Conservation (phyloP, 345 rosid genomes). For the Salix udensis region DNA sequence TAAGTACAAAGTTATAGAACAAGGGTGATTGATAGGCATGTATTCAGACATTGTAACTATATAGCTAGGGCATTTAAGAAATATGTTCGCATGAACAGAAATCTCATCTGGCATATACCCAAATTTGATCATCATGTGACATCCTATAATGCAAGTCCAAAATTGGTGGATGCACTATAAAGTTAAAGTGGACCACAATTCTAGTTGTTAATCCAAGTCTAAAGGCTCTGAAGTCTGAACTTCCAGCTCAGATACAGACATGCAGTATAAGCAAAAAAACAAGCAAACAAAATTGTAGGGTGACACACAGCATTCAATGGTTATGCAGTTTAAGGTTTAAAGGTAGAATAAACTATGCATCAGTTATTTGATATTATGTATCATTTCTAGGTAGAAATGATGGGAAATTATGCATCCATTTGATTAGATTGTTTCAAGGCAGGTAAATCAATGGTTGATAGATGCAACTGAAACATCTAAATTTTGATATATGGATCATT, state of each 20-base stretch:
- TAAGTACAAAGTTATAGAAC: neutral
- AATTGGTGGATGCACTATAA: neutral
- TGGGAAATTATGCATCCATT: neutral
- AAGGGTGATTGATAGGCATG: neutral
- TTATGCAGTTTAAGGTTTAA: neutral
- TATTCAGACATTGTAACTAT: neutral
- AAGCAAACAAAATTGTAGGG: neutral
- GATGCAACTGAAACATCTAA: neutral
- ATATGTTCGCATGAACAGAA: neutral
- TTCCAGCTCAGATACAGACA: neutral
- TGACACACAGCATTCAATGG: neutral
- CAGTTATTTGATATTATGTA: neutral
- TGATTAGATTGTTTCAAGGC: neutral
- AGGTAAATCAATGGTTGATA: neutral
- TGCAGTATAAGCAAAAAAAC: neutral
- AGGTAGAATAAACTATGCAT: neutral
- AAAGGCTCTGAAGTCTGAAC: neutral
- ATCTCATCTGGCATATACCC: neutral
- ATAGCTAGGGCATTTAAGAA: neutral
- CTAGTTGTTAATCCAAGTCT: neutral
- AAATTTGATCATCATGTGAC: neutral
- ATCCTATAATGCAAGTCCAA: neutral
- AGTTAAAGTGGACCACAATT: neutral
- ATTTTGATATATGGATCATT: neutral
- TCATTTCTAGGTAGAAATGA: neutral